These are phyloP conservation scores for Candida ortonii DNA, from an alignment of 805 yeast genomes.

Conservation along the genomic window DNA sequence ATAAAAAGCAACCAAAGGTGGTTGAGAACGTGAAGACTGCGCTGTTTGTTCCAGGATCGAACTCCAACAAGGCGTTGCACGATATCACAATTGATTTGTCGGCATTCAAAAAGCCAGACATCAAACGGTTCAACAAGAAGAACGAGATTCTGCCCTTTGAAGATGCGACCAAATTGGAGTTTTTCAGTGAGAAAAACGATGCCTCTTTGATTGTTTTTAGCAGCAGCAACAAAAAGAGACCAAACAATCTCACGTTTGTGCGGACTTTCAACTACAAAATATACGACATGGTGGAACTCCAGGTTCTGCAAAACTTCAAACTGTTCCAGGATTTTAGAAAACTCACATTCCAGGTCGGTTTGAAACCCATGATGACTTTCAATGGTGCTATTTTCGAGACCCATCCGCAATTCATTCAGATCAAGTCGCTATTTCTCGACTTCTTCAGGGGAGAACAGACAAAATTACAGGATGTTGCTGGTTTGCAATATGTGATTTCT, in stretches of 20 bases:
- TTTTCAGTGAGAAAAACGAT: conserved; percentile 94
- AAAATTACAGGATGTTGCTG: conserved; percentile 87
- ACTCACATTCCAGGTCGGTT: conserved; percentile 77
- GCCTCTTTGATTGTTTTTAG: conserved; percentile 77
- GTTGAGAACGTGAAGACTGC: conserved; percentile 90
- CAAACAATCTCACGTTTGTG: conserved; percentile 81
- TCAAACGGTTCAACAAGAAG: conserved; percentile 82
- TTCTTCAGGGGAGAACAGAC: conserved; percentile 84
- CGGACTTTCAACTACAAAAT: conserved; percentile 88
- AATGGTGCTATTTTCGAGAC: conserved; percentile 89
- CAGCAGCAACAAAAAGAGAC: conserved; percentile 84
- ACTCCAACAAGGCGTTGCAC: conserved; percentile 74
- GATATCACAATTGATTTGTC: conserved; percentile 86
- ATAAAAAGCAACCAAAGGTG: conserved; percentile 81
- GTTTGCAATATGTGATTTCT: conserved; percentile 86
- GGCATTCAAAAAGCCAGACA: conserved; percentile 87
- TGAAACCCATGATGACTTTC: conserved; percentile 92
- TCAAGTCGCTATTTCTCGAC: conserved; percentile 86
- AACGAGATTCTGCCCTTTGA: conserved; percentile 92
- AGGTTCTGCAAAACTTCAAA: conserved; percentile 65
- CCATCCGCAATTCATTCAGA: conserved; percentile 79
- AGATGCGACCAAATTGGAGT: conserved; percentile 79
- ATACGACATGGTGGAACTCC: conserved; percentile 91
- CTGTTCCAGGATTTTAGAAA: conserved; percentile 78
- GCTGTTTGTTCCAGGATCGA: conserved; percentile 85